phyloP scores from a whole-genome alignment of 768 basidiomycete genomes.

The Dentipellis fragilis region DNA sequence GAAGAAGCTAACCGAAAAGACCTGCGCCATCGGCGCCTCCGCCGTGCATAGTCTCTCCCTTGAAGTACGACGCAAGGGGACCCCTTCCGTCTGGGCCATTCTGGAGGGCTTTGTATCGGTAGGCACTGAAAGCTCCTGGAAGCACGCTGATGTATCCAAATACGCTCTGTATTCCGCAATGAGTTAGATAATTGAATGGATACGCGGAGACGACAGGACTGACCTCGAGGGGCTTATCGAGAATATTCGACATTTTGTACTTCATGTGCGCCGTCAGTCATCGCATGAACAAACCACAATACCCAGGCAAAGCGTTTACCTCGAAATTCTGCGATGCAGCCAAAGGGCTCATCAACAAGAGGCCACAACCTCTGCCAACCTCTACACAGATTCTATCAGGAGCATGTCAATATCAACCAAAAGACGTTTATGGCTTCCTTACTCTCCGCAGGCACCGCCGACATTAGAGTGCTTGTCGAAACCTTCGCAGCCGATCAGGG shows the following conservation, averaged over 20 bases:
- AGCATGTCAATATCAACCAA: not conserved
- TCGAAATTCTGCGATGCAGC: constrained; percentile 96
- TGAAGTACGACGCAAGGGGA: constrained; percentile 88
- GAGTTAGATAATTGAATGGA: not conserved
- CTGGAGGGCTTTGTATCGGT: constrained; percentile 78
- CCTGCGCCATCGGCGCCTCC: constrained; percentile 49
- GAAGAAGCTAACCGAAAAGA: constrained; percentile 38
- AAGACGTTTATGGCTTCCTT: constrained; percentile 13
- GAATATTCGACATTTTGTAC: constrained; percentile 95
- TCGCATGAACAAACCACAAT: not conserved
- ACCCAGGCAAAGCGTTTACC: constrained; percentile 22
- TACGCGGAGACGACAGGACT: constrained; percentile 13
- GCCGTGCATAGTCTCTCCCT: constrained; percentile 82
- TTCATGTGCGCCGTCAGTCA: constrained; percentile 14
- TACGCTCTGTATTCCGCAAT: constrained; percentile 39
- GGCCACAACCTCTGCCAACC: constrained; percentile 59
- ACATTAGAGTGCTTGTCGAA: constrained; percentile 81
- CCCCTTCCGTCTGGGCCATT: constrained; percentile 86
- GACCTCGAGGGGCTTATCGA: constrained; percentile 92
- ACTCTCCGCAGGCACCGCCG: constrained; percentile 96
- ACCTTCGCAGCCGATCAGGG: constrained; percentile 20
- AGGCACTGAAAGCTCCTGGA: constrained; percentile 88
- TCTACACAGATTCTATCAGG: constrained; percentile 67
- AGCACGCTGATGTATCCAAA: constrained; percentile 84
- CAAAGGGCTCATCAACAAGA: constrained; percentile 64